Percentiles rank a stretch among this genome's conserved stretches.
phyloP scores from a whole-genome alignment of 2,329 filamentous ascomycete genomes.

The Tolypocladium amazonense region DNA sequence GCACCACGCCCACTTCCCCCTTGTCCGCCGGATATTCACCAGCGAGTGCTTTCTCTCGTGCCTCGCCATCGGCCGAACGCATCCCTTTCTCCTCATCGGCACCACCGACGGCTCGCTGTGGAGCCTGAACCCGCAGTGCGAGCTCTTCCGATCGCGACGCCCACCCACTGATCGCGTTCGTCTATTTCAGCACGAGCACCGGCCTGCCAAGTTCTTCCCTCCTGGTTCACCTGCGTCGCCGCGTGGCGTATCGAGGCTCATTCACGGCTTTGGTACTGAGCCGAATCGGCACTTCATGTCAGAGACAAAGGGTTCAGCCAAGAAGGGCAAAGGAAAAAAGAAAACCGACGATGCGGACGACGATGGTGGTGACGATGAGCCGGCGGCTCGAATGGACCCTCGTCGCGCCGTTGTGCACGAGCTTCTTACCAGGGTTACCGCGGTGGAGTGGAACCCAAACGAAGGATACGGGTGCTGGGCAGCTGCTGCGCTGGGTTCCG shows the following conservation, averaged over 20 bases:
- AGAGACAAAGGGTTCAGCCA: constrained; percentile 26
- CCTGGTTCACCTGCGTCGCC: constrained; percentile 14
- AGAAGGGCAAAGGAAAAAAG: constrained; percentile 25
- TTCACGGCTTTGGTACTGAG: constrained; percentile 41
- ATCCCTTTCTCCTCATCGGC: constrained; percentile 44
- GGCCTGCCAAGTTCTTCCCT: constrained; percentile 20
- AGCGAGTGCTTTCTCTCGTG: constrained; percentile 39
- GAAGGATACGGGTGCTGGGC: constrained; percentile 55
- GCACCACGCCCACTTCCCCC: constrained; percentile 40
- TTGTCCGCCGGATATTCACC: constrained; percentile 40
- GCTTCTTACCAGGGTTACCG: constrained; percentile 50
- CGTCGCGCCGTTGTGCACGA: constrained; percentile 46
- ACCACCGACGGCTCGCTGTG: constrained; percentile 43
- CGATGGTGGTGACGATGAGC: constrained; percentile 19
- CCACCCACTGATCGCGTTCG: constrained; percentile 23
- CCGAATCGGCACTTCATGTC: constrained; percentile 35
- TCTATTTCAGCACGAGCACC: constrained; percentile 45
- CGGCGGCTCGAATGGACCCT: constrained; percentile 20
- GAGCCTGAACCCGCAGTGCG: constrained; percentile 28
- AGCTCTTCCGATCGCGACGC: constrained; percentile 22
- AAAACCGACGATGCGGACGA: constrained; percentile 16
- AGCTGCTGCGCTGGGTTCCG: constrained; percentile 55
- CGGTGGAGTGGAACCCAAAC: constrained; percentile 60
- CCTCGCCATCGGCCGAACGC: constrained; percentile 36
- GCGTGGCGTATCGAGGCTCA: constrained; percentile 39